These are phyloP conservation scores for Moniliophthora roreri DNA, from an alignment of 1,284 basidiomycete species.

Conservation along the genomic window DNA sequence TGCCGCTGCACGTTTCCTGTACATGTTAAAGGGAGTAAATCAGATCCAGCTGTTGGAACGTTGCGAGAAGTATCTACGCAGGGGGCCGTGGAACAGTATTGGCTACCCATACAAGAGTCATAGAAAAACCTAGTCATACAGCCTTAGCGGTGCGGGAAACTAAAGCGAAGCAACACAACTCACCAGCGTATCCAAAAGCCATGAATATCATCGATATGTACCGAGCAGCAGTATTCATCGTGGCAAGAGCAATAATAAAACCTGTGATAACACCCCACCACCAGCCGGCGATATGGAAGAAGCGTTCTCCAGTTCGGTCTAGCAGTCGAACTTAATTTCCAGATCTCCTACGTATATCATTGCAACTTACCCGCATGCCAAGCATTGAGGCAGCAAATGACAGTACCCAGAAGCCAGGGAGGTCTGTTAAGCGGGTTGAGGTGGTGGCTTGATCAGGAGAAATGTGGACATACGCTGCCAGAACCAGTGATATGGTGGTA, in stretches of 20 bases:
- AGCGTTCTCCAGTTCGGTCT: slow-evolving; percentile 66
- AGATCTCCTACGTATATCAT: slow-evolving; percentile 16
- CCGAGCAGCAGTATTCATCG: slow-evolving; percentile 51
- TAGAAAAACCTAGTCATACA: slow-evolving; percentile 47
- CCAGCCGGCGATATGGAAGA: slow-evolving; percentile 62
- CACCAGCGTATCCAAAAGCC: slow-evolving; percentile 55
- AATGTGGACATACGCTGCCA: slow-evolving; percentile 54
- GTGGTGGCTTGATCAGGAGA: slow-evolving; percentile 4
- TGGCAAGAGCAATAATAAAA: slow-evolving; percentile 60
- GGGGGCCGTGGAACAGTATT: slow-evolving; percentile 65
- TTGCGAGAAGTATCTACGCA: slow-evolving; percentile 30
- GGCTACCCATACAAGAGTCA: slow-evolving; percentile 63
- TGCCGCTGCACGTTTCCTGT: slow-evolving; percentile 43
- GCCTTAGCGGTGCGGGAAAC: neutral
- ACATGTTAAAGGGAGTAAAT: neutral
- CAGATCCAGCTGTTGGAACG: neutral
- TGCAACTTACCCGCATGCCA: slow-evolving; percentile 57
- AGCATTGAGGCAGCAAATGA: slow-evolving; percentile 57
- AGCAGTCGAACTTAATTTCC: neutral
- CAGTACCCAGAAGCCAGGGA: slow-evolving; percentile 61
- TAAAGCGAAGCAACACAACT: slow-evolving; percentile 8
- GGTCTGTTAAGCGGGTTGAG: slow-evolving; percentile 39
- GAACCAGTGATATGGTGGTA: slow-evolving; percentile 58
- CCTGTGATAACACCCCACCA: slow-evolving; percentile 65
- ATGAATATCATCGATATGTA: slow-evolving; percentile 70